Evolutionary conservation across 169 alveolate genomes (phyloP), one percentile per base, ranked within the genome.

Genomic region (Pseudocohnilembus persalinus): DNA sequence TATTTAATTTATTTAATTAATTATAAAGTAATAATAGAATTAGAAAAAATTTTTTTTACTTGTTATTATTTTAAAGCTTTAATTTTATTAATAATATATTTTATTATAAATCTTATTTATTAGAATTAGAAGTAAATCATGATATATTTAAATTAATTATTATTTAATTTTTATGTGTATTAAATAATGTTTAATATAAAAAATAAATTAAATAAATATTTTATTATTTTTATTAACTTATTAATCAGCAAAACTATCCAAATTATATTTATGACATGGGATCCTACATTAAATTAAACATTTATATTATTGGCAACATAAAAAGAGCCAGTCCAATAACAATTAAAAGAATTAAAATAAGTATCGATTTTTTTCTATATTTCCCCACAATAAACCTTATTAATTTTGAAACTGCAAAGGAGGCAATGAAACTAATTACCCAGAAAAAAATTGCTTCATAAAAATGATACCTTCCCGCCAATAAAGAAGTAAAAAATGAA

Each of bases 211-310:
- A n/a, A n/a, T n/a, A n/a, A n/a, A n/a, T n/a, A n/a, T n/a, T n/a
- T n/a, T n/a, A n/a, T n/a, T n/a, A n/a, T n/a, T n/a, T n/a, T 49
- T 11, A 11, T 49, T 11, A 49, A 49, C 20, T 11, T 49, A 11
- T 11, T 11, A 28, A 73, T 82, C 87, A 82, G 29, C 87, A 82
- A n/a, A 82, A 82, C 11, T 49, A 32, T 15, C 87, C 87, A 49
- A 82, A 82, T 74, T 82, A 28, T 34, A 34, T 33, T 1, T 74
- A 34, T n/a, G 32, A 64, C 29, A 28, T 0, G 0, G 87, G 87
- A 49, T 82, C 64, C n/a, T 0, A 33, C 31, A 35, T 73, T 25
- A 82, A 35, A 74, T 82, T 80, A 73, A 73, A 31, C 31, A 82
- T 34, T 16, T 80, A 82, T 73, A 73, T n/a, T 31, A 74, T 73